These are phyloP conservation scores for Paramarasmius palmivorus DNA, from an alignment of 1,284 basidiomycete genomes.

Conservation along the genomic window DNA sequence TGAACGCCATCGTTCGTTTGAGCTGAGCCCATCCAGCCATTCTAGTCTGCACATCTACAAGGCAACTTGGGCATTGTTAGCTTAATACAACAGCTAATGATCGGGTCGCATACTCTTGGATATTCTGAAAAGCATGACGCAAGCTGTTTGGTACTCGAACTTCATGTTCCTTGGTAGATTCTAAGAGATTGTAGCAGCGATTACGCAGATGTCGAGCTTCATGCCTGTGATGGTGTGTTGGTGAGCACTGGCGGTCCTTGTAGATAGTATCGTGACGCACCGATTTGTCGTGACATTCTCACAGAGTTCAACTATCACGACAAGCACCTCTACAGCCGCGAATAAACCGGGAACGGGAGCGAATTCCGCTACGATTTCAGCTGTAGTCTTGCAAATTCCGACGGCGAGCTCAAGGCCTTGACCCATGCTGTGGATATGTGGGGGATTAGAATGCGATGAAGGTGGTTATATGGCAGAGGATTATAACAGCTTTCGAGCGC, in stretches of 20 bases:
- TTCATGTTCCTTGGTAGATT: slow-evolving; percentile 31
- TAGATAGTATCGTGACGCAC: slow-evolving; percentile 23
- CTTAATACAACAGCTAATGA: slow-evolving; percentile 10
- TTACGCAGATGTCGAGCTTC: slow-evolving; percentile 44
- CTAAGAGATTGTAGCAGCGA: slow-evolving; percentile 37
- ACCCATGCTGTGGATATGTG: neutral
- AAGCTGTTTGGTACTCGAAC: slow-evolving; percentile 20
- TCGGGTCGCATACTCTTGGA: slow-evolving; percentile 24
- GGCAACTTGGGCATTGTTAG: slow-evolving; percentile 29
- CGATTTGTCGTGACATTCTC: slow-evolving; percentile 48
- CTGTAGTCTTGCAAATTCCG: slow-evolving; percentile 32
- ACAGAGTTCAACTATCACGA: slow-evolving; percentile 38
- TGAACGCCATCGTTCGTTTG: slow-evolving; percentile 37
- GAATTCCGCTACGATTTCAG: slow-evolving; percentile 46
- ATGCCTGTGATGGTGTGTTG: slow-evolving; percentile 26
- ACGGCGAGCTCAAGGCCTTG: neutral
- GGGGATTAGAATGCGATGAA: neutral
- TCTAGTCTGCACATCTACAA: slow-evolving; percentile 34
- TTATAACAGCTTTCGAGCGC: too few species aligned
- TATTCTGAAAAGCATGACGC: slow-evolving; percentile 7
- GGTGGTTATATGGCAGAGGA: neutral
- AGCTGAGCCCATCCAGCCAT: slow-evolving; percentile 43
- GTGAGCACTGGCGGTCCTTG: neutral
- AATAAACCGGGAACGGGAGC: slow-evolving; percentile 48
- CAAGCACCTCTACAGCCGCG: slow-evolving; percentile 39